These are phyloP conservation scores for Bacterosira constricta DNA, from an alignment of 108 stramenopile species.

Conservation along the genomic window DNA sequence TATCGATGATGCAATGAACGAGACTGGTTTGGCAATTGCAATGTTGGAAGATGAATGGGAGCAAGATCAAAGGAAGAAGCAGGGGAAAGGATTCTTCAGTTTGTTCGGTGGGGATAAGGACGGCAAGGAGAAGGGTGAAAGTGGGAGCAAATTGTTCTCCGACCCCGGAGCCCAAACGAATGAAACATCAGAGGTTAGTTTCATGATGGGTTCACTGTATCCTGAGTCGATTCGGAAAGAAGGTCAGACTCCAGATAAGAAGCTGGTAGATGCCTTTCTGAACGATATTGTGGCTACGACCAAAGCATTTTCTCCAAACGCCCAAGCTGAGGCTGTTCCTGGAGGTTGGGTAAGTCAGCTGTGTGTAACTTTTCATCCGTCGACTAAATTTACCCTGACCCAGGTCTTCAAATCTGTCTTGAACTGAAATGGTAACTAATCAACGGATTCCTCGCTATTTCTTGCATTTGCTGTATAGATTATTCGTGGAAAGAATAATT, in stretches of 20 bases:
- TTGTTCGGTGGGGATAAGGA: slow-evolving; percentile 20
- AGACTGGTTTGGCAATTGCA: slow-evolving; percentile 57
- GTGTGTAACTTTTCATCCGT: no score
- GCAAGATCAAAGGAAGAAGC: slow-evolving; percentile 20
- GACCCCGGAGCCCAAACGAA: slow-evolving; percentile 18
- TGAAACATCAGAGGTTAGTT: slow-evolving; percentile 25
- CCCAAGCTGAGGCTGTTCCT: slow-evolving; percentile 59
- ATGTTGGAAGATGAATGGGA: slow-evolving; percentile 63
- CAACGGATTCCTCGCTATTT: not conserved
- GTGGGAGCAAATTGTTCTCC: slow-evolving; percentile 26
- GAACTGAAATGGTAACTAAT: not conserved
- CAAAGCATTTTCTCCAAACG: slow-evolving; percentile 45
- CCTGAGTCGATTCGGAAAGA: slow-evolving; percentile 75
- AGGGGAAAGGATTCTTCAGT: slow-evolving; percentile 24
- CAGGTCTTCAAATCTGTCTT: not conserved
- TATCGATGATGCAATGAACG: slow-evolving; percentile 51
- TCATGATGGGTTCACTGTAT: slow-evolving; percentile 56
- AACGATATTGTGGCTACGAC: slow-evolving; percentile 65
- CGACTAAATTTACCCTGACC: no score
- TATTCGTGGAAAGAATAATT: slow-evolving; percentile 66
- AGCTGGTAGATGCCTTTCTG: slow-evolving; percentile 54
- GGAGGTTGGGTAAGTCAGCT: slow-evolving; percentile 53
- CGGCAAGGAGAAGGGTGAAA: slow-evolving; percentile 22
- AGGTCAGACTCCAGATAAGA: slow-evolving; percentile 52
- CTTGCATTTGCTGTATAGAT: slow-evolving; percentile 29